phyloP scores from a whole-genome alignment of 2,329 filamentous ascomycete species.

The Dothidotthia symphoricarpi region DNA sequence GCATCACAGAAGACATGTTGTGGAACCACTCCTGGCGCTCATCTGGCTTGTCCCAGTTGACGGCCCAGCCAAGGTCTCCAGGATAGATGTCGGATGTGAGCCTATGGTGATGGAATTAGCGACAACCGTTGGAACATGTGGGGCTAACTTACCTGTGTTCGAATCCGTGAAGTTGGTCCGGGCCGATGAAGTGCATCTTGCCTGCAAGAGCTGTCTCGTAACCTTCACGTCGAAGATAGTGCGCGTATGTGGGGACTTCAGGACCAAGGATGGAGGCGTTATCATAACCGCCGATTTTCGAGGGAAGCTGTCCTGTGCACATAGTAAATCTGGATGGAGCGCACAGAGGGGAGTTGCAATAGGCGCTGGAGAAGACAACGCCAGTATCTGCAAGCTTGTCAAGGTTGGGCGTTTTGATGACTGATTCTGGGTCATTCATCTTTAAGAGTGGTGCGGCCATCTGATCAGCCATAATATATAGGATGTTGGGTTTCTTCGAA shows the following conservation, averaged over 20 bases:
- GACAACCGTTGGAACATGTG: neutral
- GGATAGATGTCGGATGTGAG: conserved; percentile 96
- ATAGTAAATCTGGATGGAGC: conserved; percentile 91
- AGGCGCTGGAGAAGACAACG: conserved; percentile 89
- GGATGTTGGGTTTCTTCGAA: conserved; percentile 64
- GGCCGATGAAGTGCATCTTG: conserved; percentile 95
- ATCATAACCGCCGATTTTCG: conserved; percentile 88
- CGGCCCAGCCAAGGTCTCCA: conserved; percentile 89
- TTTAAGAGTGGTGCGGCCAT: conserved; percentile 85
- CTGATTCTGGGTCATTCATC: conserved; percentile 84
- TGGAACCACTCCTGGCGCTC: conserved; percentile 87
- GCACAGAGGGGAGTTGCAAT: conserved; percentile 90
- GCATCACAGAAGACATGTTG: conserved; percentile 89
- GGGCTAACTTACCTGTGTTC: conserved; percentile 58
- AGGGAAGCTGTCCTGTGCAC: conserved; percentile 87
- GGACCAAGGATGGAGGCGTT: conserved; percentile 83
- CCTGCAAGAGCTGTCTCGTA: conserved; percentile 90
- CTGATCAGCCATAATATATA: conserved; percentile 97
- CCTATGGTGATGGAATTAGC: conserved; percentile 43
- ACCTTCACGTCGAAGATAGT: conserved; percentile 79
- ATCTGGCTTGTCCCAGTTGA: conserved; percentile 90
- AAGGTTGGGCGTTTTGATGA: conserved; percentile 89
- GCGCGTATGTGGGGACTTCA: conserved; percentile 86
- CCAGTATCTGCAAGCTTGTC: conserved; percentile 77
- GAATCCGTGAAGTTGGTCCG: conserved; percentile 88